Evolutionary conservation across 768 basidiomycete species (phyloP), one percentile per base, ranked within the genome.

Genomic region (Royoungia palumana): DNA sequence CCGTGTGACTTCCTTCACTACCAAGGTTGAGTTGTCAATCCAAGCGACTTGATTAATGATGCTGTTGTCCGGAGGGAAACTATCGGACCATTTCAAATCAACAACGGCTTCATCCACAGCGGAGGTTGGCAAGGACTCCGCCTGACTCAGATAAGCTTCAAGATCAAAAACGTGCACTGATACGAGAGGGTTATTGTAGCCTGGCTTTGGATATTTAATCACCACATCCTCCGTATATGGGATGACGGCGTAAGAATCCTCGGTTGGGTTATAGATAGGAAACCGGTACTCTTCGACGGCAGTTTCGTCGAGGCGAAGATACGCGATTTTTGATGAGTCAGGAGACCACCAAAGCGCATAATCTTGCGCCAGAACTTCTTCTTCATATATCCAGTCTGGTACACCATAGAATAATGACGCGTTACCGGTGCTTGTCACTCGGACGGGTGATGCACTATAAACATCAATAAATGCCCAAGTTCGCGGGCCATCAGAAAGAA

Each of bases 381-480:
- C 92, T 65, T 95, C 93, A 66, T 94, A 94, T 5, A 97, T 95
- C 95, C 96, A 98, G 64, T 96, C 93, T 0, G 93, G 90, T 2
- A 96, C 88, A 7, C 96, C 96, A 60, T 97, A 83, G 75, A 98
- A 96, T 14, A 94, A 75, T 0, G 87, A 86, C 0, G 81, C 76
- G 44, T 86, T 89, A 0, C 96, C 96, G 13, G 84, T 80, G 1
- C 74, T 71, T 2, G 95, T 99, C 10, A 98, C 75, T 10, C 86
- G 84, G 42, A 94, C 85, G 10, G 84, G 72, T 13, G 71, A 56
- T 8, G 69, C 57, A 19, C 72, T 76, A 24, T 24, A 43, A n/a
- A 25, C 44, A 9, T 35, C 39, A 41, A 44, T 63, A 42, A 56
- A 48, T 3, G 8, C 3, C 27, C 38, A 35, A 10, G 12, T 30